Evolutionary conservation across 1,139 yeast genomes (phyloP), one percentile per base, ranked within the genome.

Genomic region (Eremothecium sinecaudum): DNA sequence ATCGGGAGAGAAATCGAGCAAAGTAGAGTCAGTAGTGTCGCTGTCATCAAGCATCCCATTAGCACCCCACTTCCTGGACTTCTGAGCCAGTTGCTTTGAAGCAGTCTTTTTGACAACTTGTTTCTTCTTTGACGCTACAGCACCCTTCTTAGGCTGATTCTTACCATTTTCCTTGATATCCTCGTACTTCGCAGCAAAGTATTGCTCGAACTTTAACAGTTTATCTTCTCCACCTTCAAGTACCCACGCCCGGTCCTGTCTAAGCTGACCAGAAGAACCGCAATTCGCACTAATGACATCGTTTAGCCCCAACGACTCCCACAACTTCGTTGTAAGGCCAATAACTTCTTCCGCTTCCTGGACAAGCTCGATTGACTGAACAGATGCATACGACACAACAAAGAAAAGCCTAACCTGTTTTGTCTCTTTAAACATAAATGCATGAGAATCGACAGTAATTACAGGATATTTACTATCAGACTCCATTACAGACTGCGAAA

Each of bases 1-100:
- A 51, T 4, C 33, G 32, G 30, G 30, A 7, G 79, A 73, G 44
- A 71, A 74, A 44, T 75, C 80, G 25, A 74, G 51, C 2, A 53
- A 50, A 5, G 50, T 51, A 4, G 53, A 54, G 31, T 53, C 60
- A 3, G 59, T 63, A 24, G 60, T 67, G 5, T 30, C 24, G 8
- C 37, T 36, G 18, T 69, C 74, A 32, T 63, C 65, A 27, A 62
- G 63, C 35, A 59, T 48, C 8, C 80, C 79, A 47, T 71, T 73
- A 17, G 57, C 56, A 9, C 62, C 65, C 68, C 68, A 63, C 43
- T 56, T 63, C 46, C 67, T 58, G 4, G 51, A 44, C 34, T 57
- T 51, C 53, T 65, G 28, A 48, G 46, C 12, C 35, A 33, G 17
- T 40, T 41, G 29, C 33, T 32, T 22, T 15, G 34, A 23, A 18